Evolutionary conservation across 331 rosid genomes (phyloP).

Genomic region (Quercus lobata): DNA sequence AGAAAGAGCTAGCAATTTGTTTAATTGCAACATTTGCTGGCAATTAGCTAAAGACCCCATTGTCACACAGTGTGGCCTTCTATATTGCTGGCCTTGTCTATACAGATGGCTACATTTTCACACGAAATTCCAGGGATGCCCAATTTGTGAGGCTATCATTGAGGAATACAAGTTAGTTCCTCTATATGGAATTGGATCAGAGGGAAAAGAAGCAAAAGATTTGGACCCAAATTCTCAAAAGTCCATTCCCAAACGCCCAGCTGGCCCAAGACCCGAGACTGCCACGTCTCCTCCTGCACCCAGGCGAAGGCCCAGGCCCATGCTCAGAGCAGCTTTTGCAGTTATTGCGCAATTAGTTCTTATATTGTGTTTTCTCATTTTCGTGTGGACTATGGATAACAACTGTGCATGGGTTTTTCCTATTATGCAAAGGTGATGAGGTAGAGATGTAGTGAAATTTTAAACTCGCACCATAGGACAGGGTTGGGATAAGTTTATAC

Average conservation of each 20-base stretch:
- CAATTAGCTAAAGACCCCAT: constrained; percentile 28
- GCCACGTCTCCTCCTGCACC: neutral
- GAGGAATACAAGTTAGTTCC: constrained; percentile 28
- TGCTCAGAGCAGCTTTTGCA: too few species aligned
- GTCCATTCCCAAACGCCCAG: neutral
- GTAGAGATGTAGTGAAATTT: too few species aligned
- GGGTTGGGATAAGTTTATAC: too few species aligned
- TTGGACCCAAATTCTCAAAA: neutral
- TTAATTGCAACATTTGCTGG: constrained; percentile 29
- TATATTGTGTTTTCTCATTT: too few species aligned
- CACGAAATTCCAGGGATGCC: constrained; percentile 14
- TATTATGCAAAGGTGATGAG: accelerated
- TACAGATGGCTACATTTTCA: constrained; percentile 27
- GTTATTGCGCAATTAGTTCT: too few species aligned
- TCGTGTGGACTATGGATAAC: too few species aligned
- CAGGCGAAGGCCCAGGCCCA: too few species aligned
- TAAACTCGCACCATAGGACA: accelerated
- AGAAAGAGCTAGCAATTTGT: neutral
- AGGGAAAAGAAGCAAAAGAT: neutral
- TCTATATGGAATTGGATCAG: constrained; percentile 22
- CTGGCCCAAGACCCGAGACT: neutral
- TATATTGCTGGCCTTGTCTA: constrained; percentile 35
- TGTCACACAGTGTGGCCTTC: constrained; percentile 31
- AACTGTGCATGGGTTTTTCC: too few species aligned
- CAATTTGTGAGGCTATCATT: constrained; percentile 28